Evolutionary conservation across 2,329 filamentous ascomycete species (phyloP).

Genomic region (Ceratocystis colombiana): DNA sequence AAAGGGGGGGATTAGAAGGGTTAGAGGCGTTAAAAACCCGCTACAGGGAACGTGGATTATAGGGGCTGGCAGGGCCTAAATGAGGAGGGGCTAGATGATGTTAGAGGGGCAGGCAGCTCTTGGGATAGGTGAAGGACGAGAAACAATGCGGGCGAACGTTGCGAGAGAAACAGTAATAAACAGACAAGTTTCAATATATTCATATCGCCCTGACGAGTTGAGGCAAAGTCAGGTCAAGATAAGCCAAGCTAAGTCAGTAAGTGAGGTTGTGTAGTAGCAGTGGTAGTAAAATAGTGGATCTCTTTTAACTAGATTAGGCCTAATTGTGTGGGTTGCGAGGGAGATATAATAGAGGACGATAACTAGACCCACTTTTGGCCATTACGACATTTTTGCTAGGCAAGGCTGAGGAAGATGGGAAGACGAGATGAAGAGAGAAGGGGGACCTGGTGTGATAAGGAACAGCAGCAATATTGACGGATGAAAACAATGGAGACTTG

Average conservation of each 20-base stretch:
- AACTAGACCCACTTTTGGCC: background rate
- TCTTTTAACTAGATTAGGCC: slow-evolving; percentile 23
- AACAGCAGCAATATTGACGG: background rate
- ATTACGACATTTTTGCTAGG: background rate
- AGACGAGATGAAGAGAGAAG: too few relatives aligned
- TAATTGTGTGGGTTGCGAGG: slow-evolving; percentile 22
- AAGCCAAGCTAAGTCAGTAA: too few relatives aligned
- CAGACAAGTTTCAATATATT: too few relatives aligned
- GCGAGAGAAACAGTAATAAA: slow-evolving; percentile 1
- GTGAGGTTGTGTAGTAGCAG: background rate
- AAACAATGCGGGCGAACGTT: background rate
- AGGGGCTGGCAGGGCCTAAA: background rate
- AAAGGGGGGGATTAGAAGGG: background rate
- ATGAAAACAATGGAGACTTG: background rate
- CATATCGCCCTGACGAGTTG: too few relatives aligned
- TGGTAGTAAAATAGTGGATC: background rate
- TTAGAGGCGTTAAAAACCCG: background rate
- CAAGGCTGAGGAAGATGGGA: too few relatives aligned
- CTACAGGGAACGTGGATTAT: background rate
- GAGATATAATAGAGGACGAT: slow-evolving; percentile 10
- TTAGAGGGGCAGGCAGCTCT: background rate
- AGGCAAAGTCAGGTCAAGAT: too few relatives aligned
- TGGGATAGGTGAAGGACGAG: background rate
- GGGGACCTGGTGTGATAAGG: background rate
- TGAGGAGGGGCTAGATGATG: background rate